Base-by-base conservation (phyloP, 73 alveolate species). In the Uronychia binucleata region DNA sequence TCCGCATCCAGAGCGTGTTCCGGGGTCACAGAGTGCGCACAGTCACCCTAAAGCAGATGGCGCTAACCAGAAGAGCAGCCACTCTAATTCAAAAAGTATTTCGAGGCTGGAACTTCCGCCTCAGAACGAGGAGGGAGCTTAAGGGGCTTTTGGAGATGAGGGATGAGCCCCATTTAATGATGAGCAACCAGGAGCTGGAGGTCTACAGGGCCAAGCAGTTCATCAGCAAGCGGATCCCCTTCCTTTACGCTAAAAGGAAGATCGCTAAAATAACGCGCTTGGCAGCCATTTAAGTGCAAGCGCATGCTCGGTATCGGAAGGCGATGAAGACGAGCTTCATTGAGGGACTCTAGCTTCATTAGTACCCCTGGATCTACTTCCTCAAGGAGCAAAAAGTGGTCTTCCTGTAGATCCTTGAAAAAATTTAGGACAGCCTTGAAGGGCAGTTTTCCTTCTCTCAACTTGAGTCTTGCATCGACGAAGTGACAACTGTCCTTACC, bases 41-140 rank as follows among this genome's bases (percentile, higher is more conserved):
- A 26, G 88, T 78, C n/a, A 74, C 78, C 30, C 26, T 34, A 26
- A 57, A 80, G 29, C 81, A 90, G 59, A 83, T 90, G 33, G 76
- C 85, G 57, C 29, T 67, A 77, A 85, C 82, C 59, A 28, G 81
- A 81, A 86, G 80, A n/a, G 76, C 88, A 58, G 84, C 86, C 33
- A 58, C 86, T 0, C 34, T 57, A 28, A 90, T 90, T 25, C 86
- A 90, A 33, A 90, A 86, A 79, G 67, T 59, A 83, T 77, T 76
- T 28, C 67, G 96, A 59, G 96, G 96, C 13, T 90, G 86, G 89
- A 34, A 46, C 0, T 34, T 78, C 33, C 30, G 95, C n/a, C 30
- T 31, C 30, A 78, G 77, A 79, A 75, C 83, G 87, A 90, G 74
- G 83, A 81, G 76, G 33, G 91, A 90, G 33, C 79, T 90, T n/a